These are phyloP conservation scores for Nicotiana tabacum DNA, from an alignment of 257 asterid species.

Conservation along the genomic window DNA sequence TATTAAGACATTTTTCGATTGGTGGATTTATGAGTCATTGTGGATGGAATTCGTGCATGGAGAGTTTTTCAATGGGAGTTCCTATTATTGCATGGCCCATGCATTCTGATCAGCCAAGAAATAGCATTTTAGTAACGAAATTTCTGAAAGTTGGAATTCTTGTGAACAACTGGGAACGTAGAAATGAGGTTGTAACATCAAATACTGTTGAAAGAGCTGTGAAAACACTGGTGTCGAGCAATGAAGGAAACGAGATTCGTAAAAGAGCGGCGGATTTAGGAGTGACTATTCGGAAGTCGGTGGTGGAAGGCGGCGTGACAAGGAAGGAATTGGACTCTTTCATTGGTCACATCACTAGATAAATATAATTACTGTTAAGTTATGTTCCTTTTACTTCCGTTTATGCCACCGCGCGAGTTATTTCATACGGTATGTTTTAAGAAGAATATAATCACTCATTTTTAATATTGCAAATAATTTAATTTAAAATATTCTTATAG, in stretches of 20 bases:
- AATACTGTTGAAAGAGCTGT: conserved; percentile 18
- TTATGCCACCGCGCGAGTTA: too few relatives aligned
- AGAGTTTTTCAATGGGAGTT: conserved; percentile 55
- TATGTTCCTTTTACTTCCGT: too few relatives aligned
- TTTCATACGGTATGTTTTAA: too few relatives aligned
- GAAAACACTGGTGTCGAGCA: conserved; percentile 26
- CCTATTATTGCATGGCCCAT: conserved; percentile 68
- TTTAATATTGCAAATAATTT: too few relatives aligned
- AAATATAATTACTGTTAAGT: too few relatives aligned
- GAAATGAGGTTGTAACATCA: conserved; percentile 29
- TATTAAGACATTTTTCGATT: conserved; percentile 30
- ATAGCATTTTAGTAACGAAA: conserved; percentile 30
- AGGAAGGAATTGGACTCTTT: conserved; percentile 35
- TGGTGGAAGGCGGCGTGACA: conserved; percentile 32
- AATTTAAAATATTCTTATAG: too few relatives aligned
- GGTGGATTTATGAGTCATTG: conserved; percentile 64
- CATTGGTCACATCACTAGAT: conserved; percentile 36
- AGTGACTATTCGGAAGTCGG: conserved; percentile 30
- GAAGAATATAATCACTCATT: too few relatives aligned
- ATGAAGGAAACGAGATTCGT: conserved; percentile 38
- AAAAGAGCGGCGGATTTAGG: conserved; percentile 41
- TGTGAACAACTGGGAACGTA: conserved; percentile 32
- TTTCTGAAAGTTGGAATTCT: conserved; percentile 34
- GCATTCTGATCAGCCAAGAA: conserved; percentile 67
- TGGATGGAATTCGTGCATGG: conserved; percentile 65